Conservation (phyloP, 1,284 basidiomycete genomes). For the Blastosporella zonata region DNA sequence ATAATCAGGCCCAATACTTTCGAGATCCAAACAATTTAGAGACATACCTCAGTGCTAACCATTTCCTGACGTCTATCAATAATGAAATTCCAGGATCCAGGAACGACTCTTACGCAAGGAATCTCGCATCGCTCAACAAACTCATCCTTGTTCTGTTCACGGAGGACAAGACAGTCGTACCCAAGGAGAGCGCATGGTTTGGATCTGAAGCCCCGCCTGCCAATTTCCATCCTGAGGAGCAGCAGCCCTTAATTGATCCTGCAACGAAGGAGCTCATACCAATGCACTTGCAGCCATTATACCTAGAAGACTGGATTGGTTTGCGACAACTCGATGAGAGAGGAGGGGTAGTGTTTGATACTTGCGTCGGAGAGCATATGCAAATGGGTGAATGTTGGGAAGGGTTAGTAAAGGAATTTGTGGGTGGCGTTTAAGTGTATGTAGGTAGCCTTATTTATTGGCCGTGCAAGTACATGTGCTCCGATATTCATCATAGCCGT, state of each 20-base stretch:
- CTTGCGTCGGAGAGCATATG: conserved; percentile 87
- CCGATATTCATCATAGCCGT: too few species aligned
- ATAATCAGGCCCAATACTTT: conserved; percentile 83
- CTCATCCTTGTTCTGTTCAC: conserved; percentile 69
- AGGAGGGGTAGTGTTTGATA: conserved; percentile 60
- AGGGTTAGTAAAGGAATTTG: conserved; percentile 45
- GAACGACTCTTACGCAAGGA: conserved; percentile 60
- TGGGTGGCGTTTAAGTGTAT: conserved; percentile 35
- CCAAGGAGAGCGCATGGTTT: conserved; percentile 85
- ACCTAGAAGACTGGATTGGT: conserved; percentile 88
- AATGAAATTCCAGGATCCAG: conserved; percentile 57
- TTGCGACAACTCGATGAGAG: conserved; percentile 71
- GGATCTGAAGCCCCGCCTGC: conserved; percentile 56
- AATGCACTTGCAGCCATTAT: conserved; percentile 75
- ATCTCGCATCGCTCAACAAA: conserved; percentile 56
- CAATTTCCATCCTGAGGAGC: conserved; percentile 20
- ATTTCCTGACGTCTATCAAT: conserved; percentile 73
- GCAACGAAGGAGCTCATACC: conserved; percentile 53
- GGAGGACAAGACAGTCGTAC: conserved; percentile 74
- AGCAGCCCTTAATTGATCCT: conserved; percentile 17
- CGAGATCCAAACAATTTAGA: conserved; percentile 79
- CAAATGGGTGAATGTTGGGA: conserved; percentile 65
- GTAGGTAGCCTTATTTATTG: too few species aligned
- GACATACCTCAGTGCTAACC: conserved; percentile 68
- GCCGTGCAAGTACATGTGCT: too few species aligned